Base-by-base conservation (phyloP, 495 filamentous ascomycete genomes). In the Astrothelium subdiscretum region DNA sequence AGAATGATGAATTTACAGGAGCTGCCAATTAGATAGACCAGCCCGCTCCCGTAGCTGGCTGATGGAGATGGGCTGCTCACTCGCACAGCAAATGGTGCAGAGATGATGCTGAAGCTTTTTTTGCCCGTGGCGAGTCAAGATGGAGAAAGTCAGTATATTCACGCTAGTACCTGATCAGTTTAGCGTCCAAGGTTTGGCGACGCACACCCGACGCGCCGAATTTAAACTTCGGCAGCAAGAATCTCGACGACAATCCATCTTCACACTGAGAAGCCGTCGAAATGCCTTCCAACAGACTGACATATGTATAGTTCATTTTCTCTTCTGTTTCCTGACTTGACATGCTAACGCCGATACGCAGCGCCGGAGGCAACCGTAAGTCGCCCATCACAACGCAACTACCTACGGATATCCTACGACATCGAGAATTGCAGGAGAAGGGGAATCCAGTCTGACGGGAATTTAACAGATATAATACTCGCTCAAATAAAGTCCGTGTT, bases 401-500 rank as follows among this genome's bases (percentile, higher is more conserved):
- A 20, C 10, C 31, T 8, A 8, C 10, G 57, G 8, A 24, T 35
- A 59, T n/a, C 31, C 15, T 32, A 24, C 60, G 26, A 57, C 60
- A n/a, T 35, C 31, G 24, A 22, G 57, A 59, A 5, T 35, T 20
- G 20, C 10, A 18, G 29, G 32, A 11, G 24, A 22, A 27, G 13
- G 35, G 8, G 8, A 11, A 11, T 20, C 6, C 18, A 29, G 29
- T 54, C 48, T 54, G 29, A 54, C 15, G 18, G n/a, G 15, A n/a
- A 20, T 8, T 18, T 1, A 3, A 31, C 31, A 43, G 59, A 48
- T 97, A 96, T 87, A 97, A 96, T 83, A 96, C 92, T 78, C 81
- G 83, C 76, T 94, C 89, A 74, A 97, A 98, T 88, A 91, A 89
- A 80, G 91, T 92, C 76, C 89, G 94, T 75, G 83, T 97, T 76